Conservation (phyloP, 768 basidiomycete genomes). For the Phlegmacium glaucopus region DNA sequence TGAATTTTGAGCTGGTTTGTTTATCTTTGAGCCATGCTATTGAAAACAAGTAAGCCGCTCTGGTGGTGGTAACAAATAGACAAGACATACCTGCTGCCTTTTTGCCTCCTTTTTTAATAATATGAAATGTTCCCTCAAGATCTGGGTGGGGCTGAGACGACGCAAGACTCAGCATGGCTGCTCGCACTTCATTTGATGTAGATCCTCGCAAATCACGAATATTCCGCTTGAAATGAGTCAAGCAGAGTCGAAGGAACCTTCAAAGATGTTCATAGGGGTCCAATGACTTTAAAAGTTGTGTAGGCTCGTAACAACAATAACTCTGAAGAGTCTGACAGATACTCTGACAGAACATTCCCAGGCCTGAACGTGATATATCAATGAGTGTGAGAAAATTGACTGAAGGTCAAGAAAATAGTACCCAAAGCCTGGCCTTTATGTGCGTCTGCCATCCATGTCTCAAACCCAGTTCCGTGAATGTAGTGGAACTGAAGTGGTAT, state of each 20-base stretch:
- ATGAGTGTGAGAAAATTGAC: not conserved
- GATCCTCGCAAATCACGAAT: conserved; percentile 9
- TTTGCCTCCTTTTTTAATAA: conserved; percentile 16
- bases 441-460: conserved; percentile 18
- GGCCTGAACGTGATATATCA: not conserved
- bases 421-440: conserved; percentile 24
- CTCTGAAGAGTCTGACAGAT: not conserved
- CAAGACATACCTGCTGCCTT: conserved; percentile 18
- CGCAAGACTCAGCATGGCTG: conserved; percentile 22
- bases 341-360: conserved; percentile 2
- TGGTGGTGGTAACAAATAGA: not conserved
- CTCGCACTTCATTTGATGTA: conserved; percentile 1
- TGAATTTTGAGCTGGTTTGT: conserved; percentile 13
- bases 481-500: conserved; percentile 15
- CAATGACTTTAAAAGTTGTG: conserved; percentile 9
- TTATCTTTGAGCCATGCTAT: conserved; percentile 28
- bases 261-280: conserved; percentile 24
- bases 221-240: conserved; percentile 18
- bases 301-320: conserved; percentile 7
- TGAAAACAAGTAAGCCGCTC: not conserved
- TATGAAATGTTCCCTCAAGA: conserved; percentile 8
- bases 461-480: conserved; percentile 20
- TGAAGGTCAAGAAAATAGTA: not conserved
- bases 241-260: conserved; percentile 17
- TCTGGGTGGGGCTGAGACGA: conserved; percentile 17